Conservation (phyloP, 768 basidiomycete species). For the Podaxis sp. region DNA sequence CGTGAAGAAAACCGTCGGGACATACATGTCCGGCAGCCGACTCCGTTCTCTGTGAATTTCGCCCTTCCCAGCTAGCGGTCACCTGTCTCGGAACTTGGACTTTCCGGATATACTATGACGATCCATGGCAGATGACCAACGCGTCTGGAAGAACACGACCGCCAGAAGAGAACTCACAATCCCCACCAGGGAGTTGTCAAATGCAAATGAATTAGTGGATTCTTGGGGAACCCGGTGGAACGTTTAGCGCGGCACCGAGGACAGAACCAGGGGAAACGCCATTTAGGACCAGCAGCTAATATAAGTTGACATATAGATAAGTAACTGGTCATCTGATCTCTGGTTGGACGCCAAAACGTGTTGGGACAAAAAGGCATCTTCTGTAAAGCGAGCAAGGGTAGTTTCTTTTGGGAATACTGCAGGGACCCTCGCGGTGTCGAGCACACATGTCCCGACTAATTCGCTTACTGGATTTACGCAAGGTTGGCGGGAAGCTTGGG, state of each 20-base stretch:
- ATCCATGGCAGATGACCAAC: neutral
- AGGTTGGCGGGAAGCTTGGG: too few species aligned
- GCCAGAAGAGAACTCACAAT: neutral
- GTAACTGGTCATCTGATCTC: constrained; percentile 6
- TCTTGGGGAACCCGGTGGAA: neutral
- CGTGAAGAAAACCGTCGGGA: neutral
- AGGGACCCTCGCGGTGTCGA: too few species aligned
- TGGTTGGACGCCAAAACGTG: neutral
- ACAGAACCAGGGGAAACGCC: neutral
- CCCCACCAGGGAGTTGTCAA: constrained; percentile 1
- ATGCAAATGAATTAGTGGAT: neutral
- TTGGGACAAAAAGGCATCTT: neutral
- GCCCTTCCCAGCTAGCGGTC: neutral
- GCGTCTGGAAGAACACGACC: neutral
- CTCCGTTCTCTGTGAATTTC: neutral
- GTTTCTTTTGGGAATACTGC: neutral
- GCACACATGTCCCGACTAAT: too few species aligned
- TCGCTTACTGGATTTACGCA: too few species aligned
- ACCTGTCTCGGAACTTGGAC: neutral
- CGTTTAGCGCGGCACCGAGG: constrained; percentile 2
- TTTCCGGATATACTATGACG: neutral
- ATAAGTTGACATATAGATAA: neutral
- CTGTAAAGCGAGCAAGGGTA: constrained; percentile 3
- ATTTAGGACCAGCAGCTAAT: neutral
- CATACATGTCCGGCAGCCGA: neutral